Evolutionary conservation across 2,329 filamentous ascomycete species (phyloP).

Genomic region (Orbilia oligospora): DNA sequence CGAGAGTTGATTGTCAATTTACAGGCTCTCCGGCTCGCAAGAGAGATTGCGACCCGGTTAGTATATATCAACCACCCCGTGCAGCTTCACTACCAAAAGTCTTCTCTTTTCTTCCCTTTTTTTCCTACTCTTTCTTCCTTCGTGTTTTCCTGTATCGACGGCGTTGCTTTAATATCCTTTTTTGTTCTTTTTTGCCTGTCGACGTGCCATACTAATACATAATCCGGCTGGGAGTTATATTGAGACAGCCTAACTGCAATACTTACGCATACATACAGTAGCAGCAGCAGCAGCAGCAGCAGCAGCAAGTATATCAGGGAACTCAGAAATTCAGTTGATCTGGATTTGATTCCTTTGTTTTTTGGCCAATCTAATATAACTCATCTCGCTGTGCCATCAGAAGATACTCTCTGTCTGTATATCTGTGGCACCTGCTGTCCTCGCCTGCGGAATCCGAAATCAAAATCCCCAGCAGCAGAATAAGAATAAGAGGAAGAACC

Average conservation of each 20-base stretch:
- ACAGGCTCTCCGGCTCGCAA: constrained; percentile 47
- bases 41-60: constrained; percentile 50
- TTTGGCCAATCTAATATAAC: constrained; percentile 41
- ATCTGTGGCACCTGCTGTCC: constrained; percentile 52
- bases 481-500: constrained; percentile 39
- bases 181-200: constrained; percentile 43
- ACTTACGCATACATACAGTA: constrained; percentile 9
- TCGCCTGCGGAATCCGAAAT: constrained; percentile 50
- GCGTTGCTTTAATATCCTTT: constrained; percentile 59
- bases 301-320: not conserved
- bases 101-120: constrained; percentile 21
- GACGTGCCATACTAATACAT: constrained; percentile 43
- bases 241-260: constrained; percentile 9
- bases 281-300: not conserved
- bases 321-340: constrained; percentile 53
- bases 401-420: constrained; percentile 13
- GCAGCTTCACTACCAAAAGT: constrained; percentile 44
- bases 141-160: constrained; percentile 50
- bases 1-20: constrained; percentile 30
- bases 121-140: constrained; percentile 31
- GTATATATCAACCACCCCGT: constrained; percentile 59
- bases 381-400: constrained; percentile 46
- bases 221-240: constrained; percentile 53
- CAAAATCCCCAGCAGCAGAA: constrained; percentile 9
- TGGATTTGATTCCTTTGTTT: constrained; percentile 24